Evolutionary conservation across 73 alveolate genomes (phyloP), one percentile per base, ranked within the genome.

Genomic region (Blepharisma japonicum): DNA sequence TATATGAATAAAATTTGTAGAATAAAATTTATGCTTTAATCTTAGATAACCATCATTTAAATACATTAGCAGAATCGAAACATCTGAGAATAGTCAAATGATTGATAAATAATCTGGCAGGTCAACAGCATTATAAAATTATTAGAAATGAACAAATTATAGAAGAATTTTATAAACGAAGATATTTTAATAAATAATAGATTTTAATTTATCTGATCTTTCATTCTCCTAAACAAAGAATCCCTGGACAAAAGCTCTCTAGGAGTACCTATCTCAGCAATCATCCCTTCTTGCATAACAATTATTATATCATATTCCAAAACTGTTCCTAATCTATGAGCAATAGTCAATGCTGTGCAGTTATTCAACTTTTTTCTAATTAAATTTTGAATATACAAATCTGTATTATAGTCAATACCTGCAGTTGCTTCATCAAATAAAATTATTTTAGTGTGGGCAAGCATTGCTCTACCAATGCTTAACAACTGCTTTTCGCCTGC

Each of bases 381-480:
- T 42, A 95, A 81, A 66, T 77, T 79, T 78, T 88, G 92, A 45
- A 94, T 87, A 71, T 78, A 80, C 72, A 71, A 83, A 56, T 94
- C 98, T 6, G 96, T 92, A 49, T 92, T 77, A 48, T 79, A 71
- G 82, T 94, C 98, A 6, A 94, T 85, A 42, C 87, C 91, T 4
- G 98, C 97, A 8, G 97, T 94, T 3, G 98, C 98, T 85, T 94
- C 98, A 77, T 94, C 98, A 78, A 94, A 80, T 42, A 92, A 80
- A n/a, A 94, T 84, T 14, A 94, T 87, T 77, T 86, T 81, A 8
- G 89, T 55, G 39, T 71, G 45, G 61, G 92, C 89, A 25, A 91
- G 66, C 68, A 91, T 81, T 6, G 97, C 97, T 80, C 97, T 84
- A 6, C 95, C 90, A n/a, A 91, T 84, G 55, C 95, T 83, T 46